Percentiles rank a stretch among this genome's conserved stretches.
phyloP scores from a whole-genome alignment of 1,284 basidiomycete species.

The Termitomyces sp. region DNA sequence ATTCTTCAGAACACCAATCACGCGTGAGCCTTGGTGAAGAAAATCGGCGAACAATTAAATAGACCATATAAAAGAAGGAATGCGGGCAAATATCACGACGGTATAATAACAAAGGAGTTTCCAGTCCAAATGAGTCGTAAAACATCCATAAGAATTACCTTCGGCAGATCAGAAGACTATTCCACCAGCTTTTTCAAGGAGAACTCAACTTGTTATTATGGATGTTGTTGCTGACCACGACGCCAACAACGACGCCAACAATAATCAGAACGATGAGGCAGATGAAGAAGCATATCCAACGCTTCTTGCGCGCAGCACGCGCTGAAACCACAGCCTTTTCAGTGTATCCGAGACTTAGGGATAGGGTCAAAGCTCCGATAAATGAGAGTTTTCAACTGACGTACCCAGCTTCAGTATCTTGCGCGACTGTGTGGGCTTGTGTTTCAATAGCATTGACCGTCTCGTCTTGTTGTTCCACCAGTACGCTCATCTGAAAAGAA shows the following conservation, averaged over 20 bases:
- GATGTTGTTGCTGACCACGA: constrained; percentile 41
- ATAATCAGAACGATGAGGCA: constrained; percentile 59
- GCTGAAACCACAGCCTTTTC: constrained; percentile 86
- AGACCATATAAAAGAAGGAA: constrained; percentile 9
- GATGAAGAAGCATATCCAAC: constrained; percentile 88
- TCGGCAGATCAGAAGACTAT: neutral
- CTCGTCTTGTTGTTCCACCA: constrained; percentile 93
- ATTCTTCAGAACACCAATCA: constrained; percentile 1
- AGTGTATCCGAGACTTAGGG: constrained; percentile 66
- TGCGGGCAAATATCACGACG: constrained; percentile 4
- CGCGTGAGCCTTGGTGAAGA: constrained; percentile 3
- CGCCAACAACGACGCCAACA: constrained; percentile 55
- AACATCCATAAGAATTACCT: constrained; percentile 8
- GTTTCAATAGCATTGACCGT: constrained; percentile 77
- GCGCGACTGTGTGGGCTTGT: constrained; percentile 67
- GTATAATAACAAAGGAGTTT: constrained; percentile 9
- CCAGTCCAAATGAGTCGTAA: constrained; percentile 5
- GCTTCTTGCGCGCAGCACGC: constrained; percentile 87
- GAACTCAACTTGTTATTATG: constrained; percentile 24
- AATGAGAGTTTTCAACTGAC: constrained; percentile 23
- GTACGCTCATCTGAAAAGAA: constrained; percentile 74
- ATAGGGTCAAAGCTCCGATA: constrained; percentile 13
- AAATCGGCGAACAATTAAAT: constrained; percentile 4
- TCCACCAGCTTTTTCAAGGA: neutral
- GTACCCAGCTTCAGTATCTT: constrained; percentile 81